Evolutionary conservation across 192 early-diverging fungal genomes (phyloP), one percentile per base, ranked within the genome.

Genomic region (Kappamyces sp.): DNA sequence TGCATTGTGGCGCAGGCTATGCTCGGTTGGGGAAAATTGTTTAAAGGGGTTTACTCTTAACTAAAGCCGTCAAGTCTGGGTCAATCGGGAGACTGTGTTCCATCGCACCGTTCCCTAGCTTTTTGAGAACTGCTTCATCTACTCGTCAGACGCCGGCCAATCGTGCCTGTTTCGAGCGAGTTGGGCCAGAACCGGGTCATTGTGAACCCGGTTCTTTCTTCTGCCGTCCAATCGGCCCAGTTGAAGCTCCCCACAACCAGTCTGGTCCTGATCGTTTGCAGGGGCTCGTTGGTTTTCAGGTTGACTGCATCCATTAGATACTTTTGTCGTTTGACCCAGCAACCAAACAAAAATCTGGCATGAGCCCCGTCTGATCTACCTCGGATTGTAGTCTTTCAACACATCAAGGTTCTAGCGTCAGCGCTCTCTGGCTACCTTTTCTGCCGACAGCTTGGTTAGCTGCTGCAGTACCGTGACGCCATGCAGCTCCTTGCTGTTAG

Each of bases 291-390:
- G 10, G 75, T 71, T 46, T 62, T 63, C 7, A 54, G 64, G 44
- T 71, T 65, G 12, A 67, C 59, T 3, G 66, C 71, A 5, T 58
- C 36, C 42, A 76, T 10, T 8, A 35, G 47, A 60, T 67, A 80
- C 55, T 58, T 40, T 60, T 78, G 73, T 48, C 72, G 72, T 60
- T 80, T 80, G 63, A 80, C 64, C 71, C 75, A 80, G 4, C 73
- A 75, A 2, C 78, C 78, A 61, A 69, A 80, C 57, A 80, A 47
- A 49, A 23, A 23, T 23, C 23, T 23, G 23, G 23, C 23, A 23
- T 23, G 23, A 23, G 23, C 23, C 23, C 23, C 23, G 23, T 23
- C 23, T 23, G 23, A 23, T 23, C 23, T 55, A 66, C 37, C 66
- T 60, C n/a, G 62, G 47, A 5, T 46, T 40, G 51, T 57, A 64